phyloP scores from a whole-genome alignment of 2,329 filamentous ascomycete species.

The Aspergillus bombycis region DNA sequence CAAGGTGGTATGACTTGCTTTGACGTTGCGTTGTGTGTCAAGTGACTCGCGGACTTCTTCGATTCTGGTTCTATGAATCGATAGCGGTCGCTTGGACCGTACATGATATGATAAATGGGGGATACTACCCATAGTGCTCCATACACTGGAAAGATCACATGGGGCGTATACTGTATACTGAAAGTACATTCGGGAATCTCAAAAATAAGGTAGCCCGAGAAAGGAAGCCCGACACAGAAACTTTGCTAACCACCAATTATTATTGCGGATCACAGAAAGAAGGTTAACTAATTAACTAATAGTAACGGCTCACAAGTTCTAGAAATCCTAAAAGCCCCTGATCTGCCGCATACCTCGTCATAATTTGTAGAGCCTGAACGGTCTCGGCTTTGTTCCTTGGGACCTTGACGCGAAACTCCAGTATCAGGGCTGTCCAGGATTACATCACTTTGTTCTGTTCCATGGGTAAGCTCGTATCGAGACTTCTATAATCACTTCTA shows the following conservation, averaged over 20 bases:
- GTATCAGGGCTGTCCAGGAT: background rate
- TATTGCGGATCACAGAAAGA: background rate
- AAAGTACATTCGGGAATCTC: background rate
- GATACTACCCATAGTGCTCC: background rate
- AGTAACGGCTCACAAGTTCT: background rate
- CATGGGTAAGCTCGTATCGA: background rate
- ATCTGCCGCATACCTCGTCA: background rate
- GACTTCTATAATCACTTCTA: background rate
- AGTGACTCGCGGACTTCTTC: background rate
- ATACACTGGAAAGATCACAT: background rate
- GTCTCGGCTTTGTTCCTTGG: background rate
- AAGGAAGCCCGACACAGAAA: background rate
- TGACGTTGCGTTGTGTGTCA: constrained; percentile 9
- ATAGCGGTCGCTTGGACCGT: too few relatives aligned
- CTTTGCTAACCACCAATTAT: background rate
- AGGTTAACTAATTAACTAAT: constrained; percentile 3
- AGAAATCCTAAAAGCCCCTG: background rate
- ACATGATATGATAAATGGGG: background rate
- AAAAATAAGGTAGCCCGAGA: constrained; percentile 3
- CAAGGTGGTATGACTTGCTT: constrained; percentile 14
- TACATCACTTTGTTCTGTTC: background rate
- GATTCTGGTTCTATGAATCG: background rate
- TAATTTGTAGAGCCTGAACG: background rate
- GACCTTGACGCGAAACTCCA: background rate
- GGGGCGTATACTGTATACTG: background rate